Conservation (phyloP, 192 early-diverging fungal genomes). For the Mortierella alpina region DNA sequence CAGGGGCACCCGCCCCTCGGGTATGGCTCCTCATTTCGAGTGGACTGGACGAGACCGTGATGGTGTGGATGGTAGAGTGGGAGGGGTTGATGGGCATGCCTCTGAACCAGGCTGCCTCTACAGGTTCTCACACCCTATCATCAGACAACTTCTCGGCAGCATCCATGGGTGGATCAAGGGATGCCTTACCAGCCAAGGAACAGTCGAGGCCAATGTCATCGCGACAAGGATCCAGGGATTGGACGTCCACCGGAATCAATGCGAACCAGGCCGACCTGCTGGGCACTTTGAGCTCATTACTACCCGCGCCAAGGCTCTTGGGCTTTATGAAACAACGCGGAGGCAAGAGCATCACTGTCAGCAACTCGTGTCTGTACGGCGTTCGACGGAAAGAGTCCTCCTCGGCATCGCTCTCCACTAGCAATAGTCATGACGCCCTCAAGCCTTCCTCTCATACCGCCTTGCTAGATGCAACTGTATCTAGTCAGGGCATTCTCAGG, state of each 20-base stretch:
- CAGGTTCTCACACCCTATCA: neutral
- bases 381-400: constrained; percentile 32
- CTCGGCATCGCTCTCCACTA: neutral
- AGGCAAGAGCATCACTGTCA: constrained; percentile 39
- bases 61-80: constrained; percentile 52
- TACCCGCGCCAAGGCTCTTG: constrained; percentile 46
- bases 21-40: constrained; percentile 47
- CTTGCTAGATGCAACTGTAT: constrained; percentile 4
- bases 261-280: neutral
- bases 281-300: constrained; percentile 28
- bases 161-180: neutral
- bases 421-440: neutral
- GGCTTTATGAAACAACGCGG: constrained; percentile 47
- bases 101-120: neutral
- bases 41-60: constrained; percentile 45
- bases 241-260: neutral
- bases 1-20: constrained; percentile 44
- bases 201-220: too few relatives aligned
- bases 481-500: neutral
- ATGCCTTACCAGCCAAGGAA: neutral
- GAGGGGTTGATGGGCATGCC: constrained; percentile 36
- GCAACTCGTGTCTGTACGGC: constrained; percentile 39
- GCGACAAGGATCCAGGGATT: neutral
- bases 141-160: neutral
- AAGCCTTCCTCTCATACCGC: constrained; percentile 24